phyloP scores from a whole-genome alignment of 2,329 filamentous ascomycete genomes.

The Leptographium lundbergii region DNA sequence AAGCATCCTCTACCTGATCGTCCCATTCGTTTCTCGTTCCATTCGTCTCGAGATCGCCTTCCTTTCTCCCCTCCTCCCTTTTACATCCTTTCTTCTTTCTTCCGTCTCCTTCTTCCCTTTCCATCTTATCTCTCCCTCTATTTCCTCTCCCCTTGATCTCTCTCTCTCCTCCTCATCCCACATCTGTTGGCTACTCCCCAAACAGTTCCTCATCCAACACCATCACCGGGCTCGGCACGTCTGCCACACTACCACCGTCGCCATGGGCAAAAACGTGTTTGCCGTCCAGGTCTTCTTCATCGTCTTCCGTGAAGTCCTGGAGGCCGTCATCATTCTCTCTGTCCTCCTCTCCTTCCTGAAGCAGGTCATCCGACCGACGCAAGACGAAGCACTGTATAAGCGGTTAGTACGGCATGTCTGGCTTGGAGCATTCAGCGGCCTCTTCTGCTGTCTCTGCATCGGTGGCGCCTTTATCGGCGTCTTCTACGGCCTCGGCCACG shows the following conservation, averaged over 20 bases:
- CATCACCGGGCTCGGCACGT: not conserved
- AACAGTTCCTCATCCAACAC: not conserved
- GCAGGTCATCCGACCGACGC: conserved; percentile 57
- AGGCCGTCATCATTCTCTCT: conserved; percentile 75
- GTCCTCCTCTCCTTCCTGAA: conserved; percentile 79
- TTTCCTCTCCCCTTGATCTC: not conserved
- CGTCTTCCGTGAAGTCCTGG: conserved; percentile 73
- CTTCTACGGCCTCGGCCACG: conserved; percentile 54
- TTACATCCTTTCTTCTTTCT: not conserved
- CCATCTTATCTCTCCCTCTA: not conserved
- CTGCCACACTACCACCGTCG: conserved; percentile 6
- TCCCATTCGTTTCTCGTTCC: not conserved
- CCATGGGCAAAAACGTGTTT: conserved; percentile 57
- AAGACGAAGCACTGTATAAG: conserved; percentile 52
- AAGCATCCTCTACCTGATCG: no score
- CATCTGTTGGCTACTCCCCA: not conserved
- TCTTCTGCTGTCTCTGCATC: conserved; percentile 48
- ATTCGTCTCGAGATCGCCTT: not conserved
- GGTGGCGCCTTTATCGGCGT: conserved; percentile 54
- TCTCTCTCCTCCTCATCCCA: not conserved
- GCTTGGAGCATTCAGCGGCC: conserved; percentile 46
- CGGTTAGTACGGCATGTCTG: conserved; percentile 58
- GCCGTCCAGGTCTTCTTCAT: conserved; percentile 80
- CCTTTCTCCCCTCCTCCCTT: not conserved
- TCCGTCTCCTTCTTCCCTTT: not conserved